phyloP scores from a whole-genome alignment of 2,329 filamentous ascomycete genomes.

The Penicillium italicum region DNA sequence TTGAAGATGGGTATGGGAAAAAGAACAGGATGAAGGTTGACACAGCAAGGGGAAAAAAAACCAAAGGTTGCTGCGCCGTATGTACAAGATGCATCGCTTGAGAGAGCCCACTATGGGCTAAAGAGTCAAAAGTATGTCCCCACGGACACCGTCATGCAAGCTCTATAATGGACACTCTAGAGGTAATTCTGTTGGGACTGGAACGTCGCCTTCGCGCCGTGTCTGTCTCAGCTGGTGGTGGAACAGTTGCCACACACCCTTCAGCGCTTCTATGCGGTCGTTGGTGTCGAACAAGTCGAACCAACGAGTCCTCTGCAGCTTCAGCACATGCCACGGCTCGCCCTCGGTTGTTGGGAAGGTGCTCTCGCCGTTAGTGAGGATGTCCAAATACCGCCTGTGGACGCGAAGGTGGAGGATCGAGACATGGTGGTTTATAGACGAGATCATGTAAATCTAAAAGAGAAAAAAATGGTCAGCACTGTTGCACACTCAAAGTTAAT shows the following conservation, averaged over 20 bases:
- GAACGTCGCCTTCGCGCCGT: slow-evolving; percentile 7
- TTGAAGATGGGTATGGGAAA: slow-evolving; percentile 9
- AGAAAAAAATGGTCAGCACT: background rate
- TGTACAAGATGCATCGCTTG: slow-evolving; percentile 18
- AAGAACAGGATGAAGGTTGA: background rate
- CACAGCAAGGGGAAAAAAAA: background rate
- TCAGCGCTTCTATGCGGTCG: slow-evolving; percentile 55
- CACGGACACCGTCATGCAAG: background rate
- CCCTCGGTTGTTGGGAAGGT: slow-evolving; percentile 26
- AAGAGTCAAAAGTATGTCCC: background rate
- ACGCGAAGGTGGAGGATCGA: slow-evolving; percentile 57
- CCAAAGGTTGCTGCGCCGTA: slow-evolving; percentile 4
- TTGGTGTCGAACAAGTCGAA: slow-evolving; percentile 55
- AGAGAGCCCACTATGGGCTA: background rate
- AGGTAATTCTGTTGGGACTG: background rate
- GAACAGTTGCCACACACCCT: slow-evolving; percentile 57
- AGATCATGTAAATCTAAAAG: slow-evolving; percentile 57
- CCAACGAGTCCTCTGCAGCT: slow-evolving; percentile 56
- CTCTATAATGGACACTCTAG: slow-evolving; percentile 1
- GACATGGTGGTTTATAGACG: slow-evolving; percentile 61
- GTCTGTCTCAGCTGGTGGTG: slow-evolving; percentile 48
- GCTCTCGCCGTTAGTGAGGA: slow-evolving; percentile 47
- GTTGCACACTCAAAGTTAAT: background rate
- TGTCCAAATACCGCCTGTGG: slow-evolving; percentile 55
- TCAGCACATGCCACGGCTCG: slow-evolving; percentile 51